Conservation (phyloP, 495 filamentous ascomycete species). For the Penicillium turbatum region DNA sequence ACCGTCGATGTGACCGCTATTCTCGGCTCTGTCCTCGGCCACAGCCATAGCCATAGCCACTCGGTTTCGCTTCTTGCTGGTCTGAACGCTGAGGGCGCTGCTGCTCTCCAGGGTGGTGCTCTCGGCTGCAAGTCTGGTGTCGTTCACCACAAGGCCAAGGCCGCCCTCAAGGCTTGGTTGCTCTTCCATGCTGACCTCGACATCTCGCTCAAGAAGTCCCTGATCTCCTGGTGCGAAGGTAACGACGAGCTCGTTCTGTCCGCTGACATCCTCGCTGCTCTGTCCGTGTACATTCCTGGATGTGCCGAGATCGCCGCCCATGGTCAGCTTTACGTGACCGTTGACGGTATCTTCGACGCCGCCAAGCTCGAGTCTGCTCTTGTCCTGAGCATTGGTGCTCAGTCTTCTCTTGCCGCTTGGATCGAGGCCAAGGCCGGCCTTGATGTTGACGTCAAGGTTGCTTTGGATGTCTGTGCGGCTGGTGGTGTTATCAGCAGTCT, state of each 20-base stretch:
- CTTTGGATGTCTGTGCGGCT: slow-evolving; percentile 35
- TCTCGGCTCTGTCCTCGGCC: slow-evolving; percentile 23
- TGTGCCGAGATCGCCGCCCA: slow-evolving; percentile 37
- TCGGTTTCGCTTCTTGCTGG: slow-evolving; percentile 25
- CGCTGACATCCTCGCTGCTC: slow-evolving; percentile 21
- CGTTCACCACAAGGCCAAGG: slow-evolving; percentile 30
- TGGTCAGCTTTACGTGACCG: slow-evolving; percentile 36
- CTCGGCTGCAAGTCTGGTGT: slow-evolving; percentile 35
- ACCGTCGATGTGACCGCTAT: slow-evolving; percentile 20
- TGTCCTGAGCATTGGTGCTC: slow-evolving; percentile 31
- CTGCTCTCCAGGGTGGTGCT: slow-evolving; percentile 38
- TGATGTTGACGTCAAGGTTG: slow-evolving; percentile 31
- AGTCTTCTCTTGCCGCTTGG: slow-evolving; percentile 32
- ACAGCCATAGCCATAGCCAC: slow-evolving; percentile 16
- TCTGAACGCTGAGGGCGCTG: slow-evolving; percentile 37
- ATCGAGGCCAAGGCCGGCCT: slow-evolving; percentile 23
- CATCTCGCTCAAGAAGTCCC: slow-evolving; percentile 23
- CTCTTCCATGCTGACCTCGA: slow-evolving; percentile 24
- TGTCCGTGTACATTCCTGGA: slow-evolving; percentile 37
- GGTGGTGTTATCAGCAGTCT: slow-evolving; percentile 36
- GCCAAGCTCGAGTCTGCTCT: slow-evolving; percentile 27
- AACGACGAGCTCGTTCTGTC: slow-evolving; percentile 21
- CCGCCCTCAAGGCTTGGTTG: slow-evolving; percentile 36
- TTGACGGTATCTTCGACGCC: slow-evolving; percentile 40
- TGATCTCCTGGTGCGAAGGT: slow-evolving; percentile 32